These are phyloP conservation scores for Pueraria montana DNA, from an alignment of 306 rosid genomes.

Conservation along the genomic window DNA sequence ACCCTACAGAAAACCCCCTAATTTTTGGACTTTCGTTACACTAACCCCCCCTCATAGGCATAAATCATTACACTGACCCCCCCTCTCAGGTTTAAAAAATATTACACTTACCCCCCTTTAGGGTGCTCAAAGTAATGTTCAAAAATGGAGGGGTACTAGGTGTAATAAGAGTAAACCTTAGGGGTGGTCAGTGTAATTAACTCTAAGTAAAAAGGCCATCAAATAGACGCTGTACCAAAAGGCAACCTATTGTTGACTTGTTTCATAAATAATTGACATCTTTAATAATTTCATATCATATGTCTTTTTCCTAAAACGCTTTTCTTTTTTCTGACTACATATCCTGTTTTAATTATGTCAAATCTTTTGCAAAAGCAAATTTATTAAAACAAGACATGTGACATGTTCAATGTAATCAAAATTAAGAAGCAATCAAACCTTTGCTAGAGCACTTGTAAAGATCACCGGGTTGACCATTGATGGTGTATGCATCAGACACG, in stretches of 20 bases:
- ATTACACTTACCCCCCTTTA: too few relatives aligned
- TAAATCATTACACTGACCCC: too few relatives aligned
- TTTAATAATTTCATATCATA: conserved; percentile 35
- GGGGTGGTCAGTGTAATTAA: too few relatives aligned
- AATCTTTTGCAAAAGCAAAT: conserved; percentile 13
- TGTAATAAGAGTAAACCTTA: too few relatives aligned
- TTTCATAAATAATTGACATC: neutral
- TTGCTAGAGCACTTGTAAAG: conserved; percentile 88
- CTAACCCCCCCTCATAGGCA: too few relatives aligned
- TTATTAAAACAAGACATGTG: conserved; percentile 31
- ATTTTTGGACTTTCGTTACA: too few relatives aligned
- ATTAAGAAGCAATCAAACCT: conserved; percentile 52
- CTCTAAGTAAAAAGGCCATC: neutral
- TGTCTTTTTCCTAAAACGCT: neutral
- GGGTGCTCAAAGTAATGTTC: too few relatives aligned
- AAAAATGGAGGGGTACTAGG: too few relatives aligned
- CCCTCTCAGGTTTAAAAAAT: too few relatives aligned
- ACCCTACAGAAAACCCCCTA: too few relatives aligned
- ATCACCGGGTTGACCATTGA: conserved; percentile 98
- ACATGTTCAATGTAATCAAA: neutral
- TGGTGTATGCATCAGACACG: conserved; percentile 84
- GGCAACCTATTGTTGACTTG: neutral
- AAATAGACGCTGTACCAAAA: conserved; percentile 20
- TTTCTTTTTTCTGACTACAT: neutral
- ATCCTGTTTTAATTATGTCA: neutral